phyloP scores from a whole-genome alignment of 306 rosid species.

The Vigna mungo region DNA sequence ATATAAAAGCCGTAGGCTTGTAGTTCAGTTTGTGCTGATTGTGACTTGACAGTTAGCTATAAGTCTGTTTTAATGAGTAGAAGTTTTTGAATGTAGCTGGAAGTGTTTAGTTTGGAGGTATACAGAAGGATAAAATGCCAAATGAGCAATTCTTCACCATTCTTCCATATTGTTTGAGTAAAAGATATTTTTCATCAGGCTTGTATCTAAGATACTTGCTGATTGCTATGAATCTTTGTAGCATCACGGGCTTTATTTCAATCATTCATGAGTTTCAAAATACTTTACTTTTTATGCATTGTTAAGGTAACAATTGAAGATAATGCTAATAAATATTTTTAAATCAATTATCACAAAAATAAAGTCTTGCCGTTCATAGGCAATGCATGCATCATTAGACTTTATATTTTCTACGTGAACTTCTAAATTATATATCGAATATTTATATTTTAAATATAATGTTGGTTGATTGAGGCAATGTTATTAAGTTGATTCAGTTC shows the following conservation, averaged over 20 bases:
- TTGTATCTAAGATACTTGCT: not conserved
- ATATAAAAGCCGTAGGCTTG: conserved; percentile 44
- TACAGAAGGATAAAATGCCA: conserved; percentile 32
- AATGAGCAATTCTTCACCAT: conserved; percentile 6
- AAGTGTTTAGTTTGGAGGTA: conserved; percentile 35
- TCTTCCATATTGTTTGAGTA: conserved; percentile 24
- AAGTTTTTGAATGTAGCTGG: conserved; percentile 33
- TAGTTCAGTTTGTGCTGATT: conserved; percentile 43
- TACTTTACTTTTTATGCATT: no score
- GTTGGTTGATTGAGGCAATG: no score
- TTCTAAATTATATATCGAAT: no score
- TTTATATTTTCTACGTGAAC: no score
- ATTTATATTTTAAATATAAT: no score
- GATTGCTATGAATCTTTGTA: not conserved
- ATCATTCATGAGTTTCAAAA: not conserved
- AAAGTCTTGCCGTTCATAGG: no score
- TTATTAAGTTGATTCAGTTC: no score
- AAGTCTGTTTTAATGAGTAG: conserved; percentile 37
- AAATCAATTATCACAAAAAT: no score
- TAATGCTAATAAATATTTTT: no score
- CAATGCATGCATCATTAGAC: no score
- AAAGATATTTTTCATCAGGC: not conserved
- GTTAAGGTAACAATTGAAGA: no score
- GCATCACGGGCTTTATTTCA: conserved; percentile 6
- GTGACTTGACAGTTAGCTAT: conserved; percentile 38